Evolutionary conservation across 148 eudicot genomes (phyloP).

Genomic region (Dysphania ambrosioides): DNA sequence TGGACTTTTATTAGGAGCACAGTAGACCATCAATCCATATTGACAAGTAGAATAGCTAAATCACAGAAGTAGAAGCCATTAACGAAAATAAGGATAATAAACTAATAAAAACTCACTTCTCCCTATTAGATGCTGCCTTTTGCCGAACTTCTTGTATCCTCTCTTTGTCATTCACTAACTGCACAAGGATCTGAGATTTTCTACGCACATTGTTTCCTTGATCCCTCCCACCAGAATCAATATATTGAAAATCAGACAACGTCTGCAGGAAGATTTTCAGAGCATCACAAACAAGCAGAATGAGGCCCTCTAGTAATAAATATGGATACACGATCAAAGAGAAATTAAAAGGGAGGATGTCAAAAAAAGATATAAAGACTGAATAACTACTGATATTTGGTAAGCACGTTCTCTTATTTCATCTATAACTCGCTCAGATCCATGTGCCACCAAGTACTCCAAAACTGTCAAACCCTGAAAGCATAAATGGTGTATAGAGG

Average conservation of each 20-base stretch:
- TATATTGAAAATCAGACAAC: slow-evolving; percentile 86
- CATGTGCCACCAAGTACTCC: slow-evolving; percentile 93
- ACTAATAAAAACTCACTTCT: slow-evolving; percentile 89
- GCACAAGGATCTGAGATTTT: slow-evolving; percentile 90
- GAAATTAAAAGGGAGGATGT: slow-evolving; percentile 7
- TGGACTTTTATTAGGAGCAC: not conserved
- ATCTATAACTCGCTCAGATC: slow-evolving; percentile 93
- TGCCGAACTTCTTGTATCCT: slow-evolving; percentile 89
- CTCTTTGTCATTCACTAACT: slow-evolving; percentile 87
- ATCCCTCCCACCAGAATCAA: slow-evolving; percentile 88
- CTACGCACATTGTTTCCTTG: slow-evolving; percentile 92
- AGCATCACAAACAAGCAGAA: slow-evolving; percentile 5
- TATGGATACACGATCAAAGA: not conserved
- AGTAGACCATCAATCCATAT: not conserved
- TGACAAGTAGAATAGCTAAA: not conserved
- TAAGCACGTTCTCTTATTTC: slow-evolving; percentile 93
- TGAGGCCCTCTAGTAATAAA: not conserved
- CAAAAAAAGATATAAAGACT: slow-evolving; percentile 8
- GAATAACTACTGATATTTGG: slow-evolving; percentile 65
- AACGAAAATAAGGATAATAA: too few relatives aligned
- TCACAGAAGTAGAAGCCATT: not conserved
- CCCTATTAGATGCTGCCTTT: slow-evolving; percentile 91
- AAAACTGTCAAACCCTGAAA: slow-evolving; percentile 82
- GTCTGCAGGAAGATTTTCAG: slow-evolving; percentile 46
- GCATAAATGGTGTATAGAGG: slow-evolving; percentile 6